Base-by-base conservation (phyloP, 2,329 filamentous ascomycete species). In the Apiospora hydei region DNA sequence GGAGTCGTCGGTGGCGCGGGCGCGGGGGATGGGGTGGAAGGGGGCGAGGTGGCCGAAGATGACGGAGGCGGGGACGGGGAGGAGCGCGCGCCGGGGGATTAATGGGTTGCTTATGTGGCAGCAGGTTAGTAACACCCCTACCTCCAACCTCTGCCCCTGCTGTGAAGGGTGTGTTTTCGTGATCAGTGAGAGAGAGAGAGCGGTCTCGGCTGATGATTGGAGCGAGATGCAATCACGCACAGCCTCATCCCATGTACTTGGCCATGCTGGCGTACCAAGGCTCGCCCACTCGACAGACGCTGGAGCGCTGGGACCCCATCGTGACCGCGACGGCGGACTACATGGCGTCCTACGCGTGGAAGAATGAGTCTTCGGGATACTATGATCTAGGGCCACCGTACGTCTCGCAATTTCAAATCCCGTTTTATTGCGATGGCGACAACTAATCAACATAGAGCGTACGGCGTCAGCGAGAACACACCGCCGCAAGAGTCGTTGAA, bases 21-120 rank as follows among this genome's bases (percentile, higher is more conserved):
- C 82, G 3, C 8, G 34, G 34, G 34, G 34, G 3, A 64, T 64
- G 57, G 57, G 57, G 13, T 49, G 44, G 67, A 18, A 16, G 0
- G 44, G 44, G 0, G 44, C 67, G 5, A 26, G 26, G 0, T 69
- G 67, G 67, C 47, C 44, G 4, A 49, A 44, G 16, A 69, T 49
- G 44, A 69, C 44, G 67, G 67, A 34, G 1, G 8, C 67, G 16
- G 26, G 38, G 7, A 49, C 67, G 6, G 44, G 67, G 67, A n/a
- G 10, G 67, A 30, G 44, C 26, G 85, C 86, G 0, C 86, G 86
- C 0, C 86, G 86, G 0, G 83, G 84, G 51, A 86, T 88, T 70
- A 88, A 88, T 73, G 83, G 81, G 34, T 78, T 87, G 0, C 79
- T 88, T n/a, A 83, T 87, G 69, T 88, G 86, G 86, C 86, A 88